Percentiles rank a stretch among this genome's conserved stretches.
Evolutionary conservation across 140 eudicot species (phyloP).

Genomic region (Oenanthe javanica): DNA sequence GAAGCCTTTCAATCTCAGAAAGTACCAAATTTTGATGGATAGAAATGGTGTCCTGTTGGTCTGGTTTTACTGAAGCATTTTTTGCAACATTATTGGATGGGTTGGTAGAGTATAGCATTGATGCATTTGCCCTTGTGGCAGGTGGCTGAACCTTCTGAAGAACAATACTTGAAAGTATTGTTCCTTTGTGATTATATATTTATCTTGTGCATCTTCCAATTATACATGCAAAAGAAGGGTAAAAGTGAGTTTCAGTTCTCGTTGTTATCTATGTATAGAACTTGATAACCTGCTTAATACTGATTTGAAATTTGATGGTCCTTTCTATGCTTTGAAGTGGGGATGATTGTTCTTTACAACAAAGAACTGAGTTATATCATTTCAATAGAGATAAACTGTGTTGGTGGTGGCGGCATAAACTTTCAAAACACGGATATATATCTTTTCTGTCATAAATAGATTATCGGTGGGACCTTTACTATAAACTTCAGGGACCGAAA

Average conservation of each 20-base stretch:
- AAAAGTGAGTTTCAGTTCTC: conserved; percentile 13
- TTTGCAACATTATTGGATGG: conserved; percentile 25
- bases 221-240: conserved; percentile 15
- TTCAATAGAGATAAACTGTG: neutral
- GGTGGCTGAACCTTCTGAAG: conserved; percentile 14
- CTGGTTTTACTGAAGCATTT: conserved; percentile 29
- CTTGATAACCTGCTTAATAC: conserved; percentile 26
- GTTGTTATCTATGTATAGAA: conserved; percentile 43
- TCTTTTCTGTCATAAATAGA: too few relatives aligned
- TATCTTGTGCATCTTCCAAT: conserved; percentile 4
- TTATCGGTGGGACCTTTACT: too few relatives aligned
- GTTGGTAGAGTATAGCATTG: conserved; percentile 12
- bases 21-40: conserved; percentile 15
- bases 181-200: conserved; percentile 1
- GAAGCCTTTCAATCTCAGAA: conserved; percentile 7
- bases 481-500: too few relatives aligned
- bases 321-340: neutral
- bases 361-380: neutral
- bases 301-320: conserved; percentile 8
- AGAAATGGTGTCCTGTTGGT: conserved; percentile 11
- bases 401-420: neutral
- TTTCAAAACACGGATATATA: too few relatives aligned
- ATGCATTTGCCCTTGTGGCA: conserved; percentile 19
- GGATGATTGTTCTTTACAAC: neutral
- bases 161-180: neutral